Evolutionary conservation across 2,329 filamentous ascomycete species (phyloP), one percentile per base, ranked within the genome.

Genomic region (Chaetomiaceae sp.): DNA sequence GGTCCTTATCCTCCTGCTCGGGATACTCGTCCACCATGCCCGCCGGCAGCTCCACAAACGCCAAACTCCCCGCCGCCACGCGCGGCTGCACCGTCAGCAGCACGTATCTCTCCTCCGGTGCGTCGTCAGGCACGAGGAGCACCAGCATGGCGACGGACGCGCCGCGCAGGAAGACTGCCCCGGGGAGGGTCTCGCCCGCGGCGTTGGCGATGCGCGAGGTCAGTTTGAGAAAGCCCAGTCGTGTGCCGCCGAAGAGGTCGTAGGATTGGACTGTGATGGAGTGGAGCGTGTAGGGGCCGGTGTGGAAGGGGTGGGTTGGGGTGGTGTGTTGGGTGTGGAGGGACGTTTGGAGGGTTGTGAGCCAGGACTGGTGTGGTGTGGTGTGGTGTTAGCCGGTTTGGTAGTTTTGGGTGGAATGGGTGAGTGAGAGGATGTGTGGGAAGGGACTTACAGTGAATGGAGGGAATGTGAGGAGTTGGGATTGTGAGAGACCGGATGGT

Each of bases 71-170:
- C 0, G 68, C 74, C 0, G 79, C 67, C 3, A 80, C 59, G 37
- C 79, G 74, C 18, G 79, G 74, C 61, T 82, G 79, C 22, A 81
- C 71, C 0, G 78, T 82, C 42, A 83, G 59, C 1, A 83, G 62
- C 7, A 74, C 78, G 58, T 78, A 73, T 44, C 75, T 70, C 63
- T 81, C 75, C 12, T 69, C 60, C 1, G 58, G 64, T 1, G 56
- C 24, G 56, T 80, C 76, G 39, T 78, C 72, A 0, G 77, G 77
- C 7, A 76, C 55, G 7, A 79, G 68, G 56, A 78, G 69, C 22
- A 79, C 69, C 8, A 83, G 69, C 72, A 83, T 77, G 19, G 71
- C 78, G 35, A 83, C 78, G 56, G 72, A 75, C n/a, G 76, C 72
- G 0, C 79, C 79, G 30, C 79, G 72, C 2, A 83, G 67, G 49